Base-by-base conservation (phyloP, 257 asterid species). In the Lycium barbarum region DNA sequence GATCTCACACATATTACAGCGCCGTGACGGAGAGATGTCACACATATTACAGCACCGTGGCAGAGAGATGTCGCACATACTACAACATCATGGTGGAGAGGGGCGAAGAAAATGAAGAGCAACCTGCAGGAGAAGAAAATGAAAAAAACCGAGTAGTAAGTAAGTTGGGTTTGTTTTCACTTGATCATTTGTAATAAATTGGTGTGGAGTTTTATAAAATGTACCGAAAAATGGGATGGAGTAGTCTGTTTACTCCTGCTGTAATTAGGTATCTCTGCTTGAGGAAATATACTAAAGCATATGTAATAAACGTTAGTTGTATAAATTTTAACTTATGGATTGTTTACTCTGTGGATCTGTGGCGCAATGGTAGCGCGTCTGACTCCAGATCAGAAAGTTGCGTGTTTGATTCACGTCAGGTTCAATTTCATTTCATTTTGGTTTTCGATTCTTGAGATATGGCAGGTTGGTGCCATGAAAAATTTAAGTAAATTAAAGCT, bases 301-400 rank as follows among this genome's bases (percentile, higher is more conserved):
- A 18, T 59, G 66, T 7, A 18, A 59, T 59, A 15, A 26, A 55
- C 15, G 14, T 2, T 55, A 14, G 61, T 5, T 55, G 61, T 55
- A 55, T 55, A 40, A 3, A 1, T 40, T 26, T 26, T 26, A 26
- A 26, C 33, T 26, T 26, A 26, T 26, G 33, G 33, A 26, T 26
- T 26, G 33, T 26, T 26, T 26, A 26, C 33, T 0, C 1, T 1
- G 1, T 26, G 76, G 76, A 68, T 68, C 76, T 86, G 91, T 90
- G 91, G 91, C 86, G 91, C 91, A 90, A 90, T 90, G 92, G 92
- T 90, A 85, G 91, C 92, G 92, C 91, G 92, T 96, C 98, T 93
- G 98, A 93, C 99, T 96, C 98, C 98, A 95, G 98, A 93, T 96
- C 98, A 95, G 97, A 95, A 93, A 98, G 98, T 96, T 96, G 98